A percentile compares a stretch with the other conserved stretches of the same genome.
These are phyloP conservation scores for Kwoniella pini DNA, from an alignment of 768 basidiomycete genomes.

Conservation along the genomic window DNA sequence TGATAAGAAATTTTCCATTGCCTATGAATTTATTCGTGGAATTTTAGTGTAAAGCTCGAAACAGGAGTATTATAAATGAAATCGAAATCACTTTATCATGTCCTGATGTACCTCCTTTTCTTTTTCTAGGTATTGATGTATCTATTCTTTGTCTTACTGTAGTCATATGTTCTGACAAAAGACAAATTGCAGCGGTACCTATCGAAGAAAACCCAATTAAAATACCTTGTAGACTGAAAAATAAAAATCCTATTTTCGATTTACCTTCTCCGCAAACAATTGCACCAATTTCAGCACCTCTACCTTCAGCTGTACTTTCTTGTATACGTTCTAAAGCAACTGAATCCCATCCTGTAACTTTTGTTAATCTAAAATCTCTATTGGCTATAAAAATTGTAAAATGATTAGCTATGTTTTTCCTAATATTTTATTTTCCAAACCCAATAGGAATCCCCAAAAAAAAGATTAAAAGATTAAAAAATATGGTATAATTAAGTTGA, in stretches of 20 bases:
- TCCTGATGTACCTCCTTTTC: constrained; percentile 74
- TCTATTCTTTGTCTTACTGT: constrained; percentile 86
- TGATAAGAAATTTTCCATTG: constrained; percentile 77
- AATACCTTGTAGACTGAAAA: too few species aligned
- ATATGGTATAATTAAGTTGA: too few species aligned
- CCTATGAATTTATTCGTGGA: constrained; percentile 59
- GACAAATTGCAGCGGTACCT: constrained; percentile 87
- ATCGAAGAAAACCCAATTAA: background rate
- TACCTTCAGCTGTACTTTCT: constrained; percentile 87
- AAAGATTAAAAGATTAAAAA: too few species aligned
- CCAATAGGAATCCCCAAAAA: too few species aligned
- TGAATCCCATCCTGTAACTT: constrained; percentile 81
- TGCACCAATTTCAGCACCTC: constrained; percentile 94
- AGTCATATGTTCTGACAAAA: constrained; percentile 96
- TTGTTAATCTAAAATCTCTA: constrained; percentile 86
- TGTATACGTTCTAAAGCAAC: constrained; percentile 76
- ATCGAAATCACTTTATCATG: constrained; percentile 70
- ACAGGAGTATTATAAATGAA: background rate
- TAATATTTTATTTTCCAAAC: too few species aligned
- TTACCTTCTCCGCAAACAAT: constrained; percentile 90
- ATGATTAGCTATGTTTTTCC: background rate
- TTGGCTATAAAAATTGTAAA: constrained; percentile 59
- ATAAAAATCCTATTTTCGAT: constrained; percentile 8
- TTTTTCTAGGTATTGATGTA: constrained; percentile 85
- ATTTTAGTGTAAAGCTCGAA: background rate